Evolutionary conservation across 176 grass and related monocot genomes (phyloP), one percentile per base, ranked within the genome.

Genomic region (Tillandsia leiboldiana): DNA sequence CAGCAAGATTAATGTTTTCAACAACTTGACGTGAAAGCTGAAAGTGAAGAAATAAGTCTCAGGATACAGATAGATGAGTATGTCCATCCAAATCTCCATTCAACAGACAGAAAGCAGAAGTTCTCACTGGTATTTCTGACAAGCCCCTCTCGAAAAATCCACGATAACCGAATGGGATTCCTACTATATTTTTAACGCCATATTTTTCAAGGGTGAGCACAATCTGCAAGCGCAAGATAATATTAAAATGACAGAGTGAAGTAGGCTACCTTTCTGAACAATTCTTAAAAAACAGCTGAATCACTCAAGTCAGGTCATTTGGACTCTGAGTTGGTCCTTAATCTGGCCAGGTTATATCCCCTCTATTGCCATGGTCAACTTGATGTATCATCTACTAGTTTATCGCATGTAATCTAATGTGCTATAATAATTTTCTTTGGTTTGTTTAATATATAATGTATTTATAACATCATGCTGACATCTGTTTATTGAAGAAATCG

Each of bases 191-290:
- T 80, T 90, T 93, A 52, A 93, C 94, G 12, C 87, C 94, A 70
- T 99, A 99, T 85, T 90, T 97, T 63, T 93, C 94, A 70, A 93
- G 94, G 52, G 94, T 90, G 75, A 93, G 79, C 26, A 99, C 94
- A 90, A 99, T 99, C 94, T 99, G 86, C 74, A 90, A 83, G 61
- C 47, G 50, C 2, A 48, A 58, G 83, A 65, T 53, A 22, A 73
- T 51, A 11, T n/a, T n/a, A 10, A 53, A 27, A 15, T 73, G 13
- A 65, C 50, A 51, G 8, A 59, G 22, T 4, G 50, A 79, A 72
- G 33, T 42, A 42, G 33, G 33, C 33, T 42, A 1, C 7, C 33
- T 42, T 42, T 42, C 33, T 42, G 33, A 42, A 42, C 33, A 3
- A 42, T 42, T 8, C 33, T 42, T 42, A 5, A 6, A 33, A 33